Evolutionary conservation across 768 basidiomycete genomes (phyloP), one percentile per base, ranked within the genome.

Genomic region (Boletus rubropictus): DNA sequence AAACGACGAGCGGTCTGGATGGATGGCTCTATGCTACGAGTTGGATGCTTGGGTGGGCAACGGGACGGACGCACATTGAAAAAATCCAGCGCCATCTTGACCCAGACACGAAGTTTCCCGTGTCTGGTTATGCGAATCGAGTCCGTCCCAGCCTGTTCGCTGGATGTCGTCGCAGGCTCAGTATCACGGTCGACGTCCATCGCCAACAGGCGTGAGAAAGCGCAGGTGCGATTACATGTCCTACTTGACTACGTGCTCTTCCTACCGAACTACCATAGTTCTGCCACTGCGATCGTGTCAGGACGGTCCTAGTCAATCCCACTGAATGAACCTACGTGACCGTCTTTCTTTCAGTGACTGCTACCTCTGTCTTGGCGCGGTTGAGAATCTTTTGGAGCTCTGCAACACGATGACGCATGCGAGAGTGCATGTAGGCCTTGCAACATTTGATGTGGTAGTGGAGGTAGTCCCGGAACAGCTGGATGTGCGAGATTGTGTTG

Each of bases 361-460:
- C 84, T 6, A 80, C 81, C 67, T 98, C 96, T 21, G 89, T 86
- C 78, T 97, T 98, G 7, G 96, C 94, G 42, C 96, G 75, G 63
- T 98, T 98, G 61, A 99, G 69, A 42, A 99, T 83, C 68, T 92
- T 92, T 70, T 91, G 88, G 75, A 99, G 98, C 68, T 96, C 91
- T 1, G 87, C 80, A 11, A 96, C 96, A 9, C 96, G 82, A 57
- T 86, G 77, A 50, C 96, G 77, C 92, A 98, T 94, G 37, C 96
- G 77, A 3, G 91, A 94, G 69, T 98, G 95, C 91, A 99, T 95
- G 70, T 99, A 98, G 0, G 95, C 96, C 68, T 97, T 97, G 43
- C 86, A 93, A 64, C 92, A 94, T 61, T 95, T 98, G 78, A 99
- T 96, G 64, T 98, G 95, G 68, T 98, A 98, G 70, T 99, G 96